Evolutionary conservation across 371 early-diverging fungal species (phyloP), one percentile per base, ranked within the genome.

Genomic region (Syncephalastrum monosporum): DNA sequence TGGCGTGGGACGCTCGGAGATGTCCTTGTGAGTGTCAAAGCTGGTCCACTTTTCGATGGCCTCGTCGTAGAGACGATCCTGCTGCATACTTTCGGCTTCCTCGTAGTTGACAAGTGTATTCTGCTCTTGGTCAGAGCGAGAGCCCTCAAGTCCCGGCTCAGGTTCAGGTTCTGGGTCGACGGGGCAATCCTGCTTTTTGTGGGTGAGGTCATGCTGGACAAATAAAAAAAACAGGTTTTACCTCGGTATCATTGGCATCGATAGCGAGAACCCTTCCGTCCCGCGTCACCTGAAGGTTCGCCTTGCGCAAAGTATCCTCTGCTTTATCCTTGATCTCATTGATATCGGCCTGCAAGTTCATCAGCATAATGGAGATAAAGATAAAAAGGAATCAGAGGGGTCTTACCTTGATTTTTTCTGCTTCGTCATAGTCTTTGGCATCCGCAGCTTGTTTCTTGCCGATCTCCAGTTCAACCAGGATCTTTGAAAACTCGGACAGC

Each of bases 341-440:
- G 14, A 63, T 63, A 29, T 63, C 68, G 42, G 60, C 56, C 61
- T 60, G 24, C 14, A 50, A 50, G 27, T 33, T 51, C 41, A 29
- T 33, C 53, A 23, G n/a, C 27, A 25, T 33, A 14, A 19, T 14
- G 19, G 0, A 10, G 10, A 6, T 12, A 14, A 19, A 54, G 13
- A 14, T 0, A 38, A 16, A 2, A 54, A 19, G n/a, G 1, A 3
- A 43, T 10, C 1, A 29, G 12, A 47, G 25, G 5, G 25, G 5
- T 19, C 15, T 29, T 33, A 64, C 64, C 77, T 91, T 90, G 21
- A 84, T 68, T 44, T 83, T 82, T 52, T 86, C 88, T 1, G 92
- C 92, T 59, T 80, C 72, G 50, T 89, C 91, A 63, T 86, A 91
- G 27, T 91, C 89, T 57, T 91, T 90, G 16, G 67, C 67, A 42